Base-by-base conservation (phyloP, 176 grass and related monocot species). In the Cenchrus fungigraminus region DNA sequence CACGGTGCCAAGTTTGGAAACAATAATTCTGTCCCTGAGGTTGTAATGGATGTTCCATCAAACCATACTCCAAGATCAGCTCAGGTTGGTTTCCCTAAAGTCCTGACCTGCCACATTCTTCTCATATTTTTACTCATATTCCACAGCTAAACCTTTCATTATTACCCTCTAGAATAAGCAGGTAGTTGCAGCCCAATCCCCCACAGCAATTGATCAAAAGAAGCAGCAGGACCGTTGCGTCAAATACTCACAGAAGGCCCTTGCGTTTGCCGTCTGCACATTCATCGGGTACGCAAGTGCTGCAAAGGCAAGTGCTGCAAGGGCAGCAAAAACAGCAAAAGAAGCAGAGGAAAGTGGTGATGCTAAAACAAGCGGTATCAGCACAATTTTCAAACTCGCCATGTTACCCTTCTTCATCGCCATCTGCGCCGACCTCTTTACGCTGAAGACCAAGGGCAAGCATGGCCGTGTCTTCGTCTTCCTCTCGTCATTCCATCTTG, bases 211-310 rank as follows among this genome's bases (percentile, higher is more conserved):
- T 8, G 71, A 31, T 32, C 9, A 62, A 14, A 49, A 51, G 3
- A 73, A 73, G 71, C 47, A 73, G 46, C 71, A 15, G 6, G 22
- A n/a, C 2, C 71, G 47, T 0, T 73, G 13, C 47, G 12, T 52
- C 2, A 73, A 73, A 52, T 73, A 73, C 71, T 73, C 71, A 1
- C 71, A 73, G 71, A 73, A 73, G 47, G 71, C 71, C 2, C 46
- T 73, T 0, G 13, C 22, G 0, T 73, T 73, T 15, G 46, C 71
- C 71, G 47, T 73, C 6, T 73, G 71, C 71, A 73, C 71, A 22
- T 20, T 73, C 11, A 31, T 29, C 3, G 71, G 71, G 4, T 73
- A 52, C 47, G 47, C 71, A 4, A 50, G 59, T 62, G 59, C 59
- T 60, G 37, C 37, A 4, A 40, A 40, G 37, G 37, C 37, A 40